Conservation (phyloP, 768 basidiomycete genomes). For the Cystoderma amianthinum region DNA sequence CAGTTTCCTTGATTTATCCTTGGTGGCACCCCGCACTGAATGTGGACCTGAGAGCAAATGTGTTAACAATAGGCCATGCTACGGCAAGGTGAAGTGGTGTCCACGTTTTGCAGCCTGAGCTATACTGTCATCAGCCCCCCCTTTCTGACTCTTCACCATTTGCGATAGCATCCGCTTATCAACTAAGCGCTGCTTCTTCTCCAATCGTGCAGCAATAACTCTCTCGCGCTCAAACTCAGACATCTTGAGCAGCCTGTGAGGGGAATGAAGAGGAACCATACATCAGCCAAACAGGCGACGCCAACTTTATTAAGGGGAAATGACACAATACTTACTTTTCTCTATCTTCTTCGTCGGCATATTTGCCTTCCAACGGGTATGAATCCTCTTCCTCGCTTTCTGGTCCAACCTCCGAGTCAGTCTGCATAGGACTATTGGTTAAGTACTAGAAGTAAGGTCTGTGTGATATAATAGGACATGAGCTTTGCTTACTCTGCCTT, state of each 20-base stretch:
- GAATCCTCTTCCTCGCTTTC: conserved; percentile 66
- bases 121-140: conserved; percentile 47
- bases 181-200: conserved; percentile 70
- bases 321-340: conserved; percentile 51
- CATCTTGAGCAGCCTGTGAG: conserved; percentile 63
- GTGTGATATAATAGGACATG: conserved; percentile 7
- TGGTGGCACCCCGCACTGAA: conserved; percentile 63
- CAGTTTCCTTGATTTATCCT: conserved; percentile 72
- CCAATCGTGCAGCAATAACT: conserved; percentile 72
- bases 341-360: conserved; percentile 78
- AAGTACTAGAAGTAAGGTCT: conserved; percentile 6
- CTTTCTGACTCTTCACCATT: conserved; percentile 63
- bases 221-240: conserved; percentile 88
- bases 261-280: conserved; percentile 13
- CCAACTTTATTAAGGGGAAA: conserved; percentile 1
- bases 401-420: conserved; percentile 47
- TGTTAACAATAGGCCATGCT: conserved; percentile 1
- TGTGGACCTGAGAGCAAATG: conserved; percentile 54
- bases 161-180: conserved; percentile 68
- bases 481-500: conserved; percentile 58
- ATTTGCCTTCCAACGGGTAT: conserved; percentile 91
- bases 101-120: conserved; percentile 73
- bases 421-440: conserved; percentile 26
- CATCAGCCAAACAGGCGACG: conserved; percentile 15
- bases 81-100: conserved; percentile 14